Evolutionary conservation across 208 protist species (phyloP).

Genomic region (Trypanosoma vivax): DNA sequence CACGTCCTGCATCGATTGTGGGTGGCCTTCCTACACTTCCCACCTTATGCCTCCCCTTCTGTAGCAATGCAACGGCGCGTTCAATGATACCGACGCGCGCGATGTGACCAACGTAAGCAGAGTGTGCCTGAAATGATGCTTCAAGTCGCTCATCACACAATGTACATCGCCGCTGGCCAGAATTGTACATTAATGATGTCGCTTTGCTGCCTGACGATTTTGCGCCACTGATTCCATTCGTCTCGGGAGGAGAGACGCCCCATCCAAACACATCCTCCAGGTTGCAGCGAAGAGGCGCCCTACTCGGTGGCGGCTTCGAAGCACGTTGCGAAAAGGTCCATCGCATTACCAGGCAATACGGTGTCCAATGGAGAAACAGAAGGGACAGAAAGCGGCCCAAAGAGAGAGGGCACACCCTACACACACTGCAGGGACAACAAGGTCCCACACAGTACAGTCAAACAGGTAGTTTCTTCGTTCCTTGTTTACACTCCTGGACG

Average conservation of each 20-base stretch:
- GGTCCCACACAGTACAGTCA: no score
- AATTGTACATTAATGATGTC: conserved; percentile 31
- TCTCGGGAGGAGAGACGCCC: conserved; percentile 7
- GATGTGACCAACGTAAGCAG: conserved; percentile 30
- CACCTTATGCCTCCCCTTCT: conserved; percentile 3
- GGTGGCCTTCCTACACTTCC: neutral
- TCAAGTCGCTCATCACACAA: conserved; percentile 31
- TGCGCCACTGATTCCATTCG: neutral
- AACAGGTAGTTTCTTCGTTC: no score
- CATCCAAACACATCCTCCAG: conserved; percentile 14
- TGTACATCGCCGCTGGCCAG: conserved; percentile 19
- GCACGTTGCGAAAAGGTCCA: neutral
- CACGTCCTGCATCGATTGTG: neutral
- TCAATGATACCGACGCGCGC: conserved; percentile 52
- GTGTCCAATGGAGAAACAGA: no score
- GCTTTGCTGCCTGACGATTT: conserved; percentile 1
- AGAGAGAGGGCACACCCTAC: no score
- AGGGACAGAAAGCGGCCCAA: no score
- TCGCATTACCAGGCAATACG: no score
- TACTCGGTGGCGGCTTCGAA: neutral
- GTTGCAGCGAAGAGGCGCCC: neutral
- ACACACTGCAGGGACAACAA: no score
- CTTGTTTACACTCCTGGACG: no score
- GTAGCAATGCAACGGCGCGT: conserved; percentile 29
- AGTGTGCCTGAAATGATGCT: conserved; percentile 33